Base-by-base conservation (phyloP, 2,329 filamentous ascomycete species). In the Chaetothyriales sp. region DNA sequence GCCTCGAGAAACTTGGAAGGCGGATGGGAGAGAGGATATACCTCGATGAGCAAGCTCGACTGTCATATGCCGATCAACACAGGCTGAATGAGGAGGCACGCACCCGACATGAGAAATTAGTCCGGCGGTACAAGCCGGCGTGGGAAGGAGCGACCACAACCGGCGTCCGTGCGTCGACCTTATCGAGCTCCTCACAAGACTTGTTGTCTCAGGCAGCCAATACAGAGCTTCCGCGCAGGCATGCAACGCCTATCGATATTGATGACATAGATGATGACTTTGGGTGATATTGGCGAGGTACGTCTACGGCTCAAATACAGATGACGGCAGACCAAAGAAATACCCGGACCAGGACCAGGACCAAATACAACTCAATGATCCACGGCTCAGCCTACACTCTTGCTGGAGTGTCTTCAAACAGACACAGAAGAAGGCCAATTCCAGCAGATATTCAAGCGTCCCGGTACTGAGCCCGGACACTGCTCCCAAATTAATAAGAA, bases 341-440 rank as follows among this genome's bases (percentile, higher is more conserved):
- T 57, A 33, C 56, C 56, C 22, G 46, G 52, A 19, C 51, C 53
- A 9, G 43, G 15, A 25, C 22, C 22, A 25, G 22, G 22, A 25
- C 22, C 22, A 25, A 25, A 25, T n/a, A 43, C 53, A 10, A 25
- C 15, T 44, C 44, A 50, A 44, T 67, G 63, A 63, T 59, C 57
- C 1, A 50, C 61, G 4, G 51, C 52, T 2, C 63, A 67, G 48
- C 55, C 52, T 5, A 9, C 18, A 5, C 58, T 58, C 18, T 54
- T 67, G 5, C n/a, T 64, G 0, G 54, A 62, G 19, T 64, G 63
- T 7, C 51, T 67, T 19, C 54, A 58, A 46, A 33, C 18, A 15
- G 62, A 58, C 49, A 58, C 59, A 25, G 60, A 58, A 56, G 55
- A 22, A 1, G 54, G 60, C 18, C 63, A 64, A 29, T 67, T 64